Evolutionary conservation across 2,329 filamentous ascomycete species (phyloP).

Genomic region (Penicillium sp.): DNA sequence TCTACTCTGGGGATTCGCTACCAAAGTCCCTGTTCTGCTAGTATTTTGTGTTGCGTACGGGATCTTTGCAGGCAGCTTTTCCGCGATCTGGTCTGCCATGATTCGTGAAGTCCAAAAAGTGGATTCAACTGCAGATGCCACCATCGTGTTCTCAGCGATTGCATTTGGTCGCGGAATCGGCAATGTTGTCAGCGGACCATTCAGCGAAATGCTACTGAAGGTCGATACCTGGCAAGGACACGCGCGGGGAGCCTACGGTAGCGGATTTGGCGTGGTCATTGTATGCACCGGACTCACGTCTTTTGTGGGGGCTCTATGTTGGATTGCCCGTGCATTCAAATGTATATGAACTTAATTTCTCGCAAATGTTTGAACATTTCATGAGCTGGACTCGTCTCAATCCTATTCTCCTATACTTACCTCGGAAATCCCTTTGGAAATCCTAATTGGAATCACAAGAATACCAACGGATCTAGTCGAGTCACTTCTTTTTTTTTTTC

Average conservation of each 20-base stretch:
- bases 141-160: constrained; percentile 55
- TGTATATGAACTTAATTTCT: constrained; percentile 16
- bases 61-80: constrained; percentile 51
- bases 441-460: no score
- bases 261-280: constrained; percentile 32
- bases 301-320: constrained; percentile 29
- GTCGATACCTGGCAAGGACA: constrained; percentile 20
- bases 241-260: constrained; percentile 30
- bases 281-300: constrained; percentile 34
- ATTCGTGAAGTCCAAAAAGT: constrained; percentile 47
- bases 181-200: constrained; percentile 55
- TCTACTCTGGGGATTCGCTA: constrained; percentile 53
- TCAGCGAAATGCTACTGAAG: constrained; percentile 50
- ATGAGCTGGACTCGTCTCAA: no score
- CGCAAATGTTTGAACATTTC: no score
- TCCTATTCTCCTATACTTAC: no score
- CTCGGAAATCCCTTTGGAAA: no score
- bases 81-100: constrained; percentile 51
- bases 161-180: constrained; percentile 57
- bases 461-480: no score
- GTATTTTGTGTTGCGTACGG: constrained; percentile 51
- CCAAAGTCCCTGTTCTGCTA: constrained; percentile 45
- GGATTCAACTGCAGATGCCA: constrained; percentile 45
- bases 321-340: constrained; percentile 27
- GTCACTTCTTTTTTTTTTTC: no score